Conservation (phyloP, 495 filamentous ascomycete species). For the Xylaria nigripes region DNA sequence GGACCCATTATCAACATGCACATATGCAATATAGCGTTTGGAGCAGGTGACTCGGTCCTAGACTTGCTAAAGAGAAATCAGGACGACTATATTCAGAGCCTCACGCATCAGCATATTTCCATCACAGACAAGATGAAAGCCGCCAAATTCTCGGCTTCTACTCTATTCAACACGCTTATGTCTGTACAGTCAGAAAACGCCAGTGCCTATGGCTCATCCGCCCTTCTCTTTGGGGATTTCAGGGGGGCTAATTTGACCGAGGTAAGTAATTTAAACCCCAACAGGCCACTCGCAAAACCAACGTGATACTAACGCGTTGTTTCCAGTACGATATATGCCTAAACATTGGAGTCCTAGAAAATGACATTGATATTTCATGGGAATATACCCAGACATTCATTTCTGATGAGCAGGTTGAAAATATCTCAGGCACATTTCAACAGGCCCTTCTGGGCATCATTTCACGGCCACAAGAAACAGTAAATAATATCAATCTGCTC, state of each 20-base stretch:
- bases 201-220: slow-evolving; percentile 39
- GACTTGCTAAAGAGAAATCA: slow-evolving; percentile 37
- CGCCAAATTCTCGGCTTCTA: neutral
- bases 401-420: neutral
- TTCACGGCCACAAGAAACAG: neutral
- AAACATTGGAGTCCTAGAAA: neutral
- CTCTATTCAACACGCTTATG: slow-evolving; percentile 43
- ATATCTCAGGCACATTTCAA: neutral
- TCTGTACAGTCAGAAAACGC: slow-evolving; percentile 24
- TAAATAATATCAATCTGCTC: neutral
- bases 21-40: slow-evolving; percentile 41
- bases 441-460: neutral
- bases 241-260: slow-evolving; percentile 39
- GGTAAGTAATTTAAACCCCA: slow-evolving; percentile 1
- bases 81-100: slow-evolving; percentile 32
- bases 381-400: neutral
- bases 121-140: neutral
- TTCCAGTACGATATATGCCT: neutral
- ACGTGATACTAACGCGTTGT: neutral
- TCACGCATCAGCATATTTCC: slow-evolving; percentile 44
- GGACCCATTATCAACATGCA: slow-evolving; percentile 53
- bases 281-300: neutral
- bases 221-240: slow-evolving; percentile 46
- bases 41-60: slow-evolving; percentile 15
- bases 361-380: neutral